Evolutionary conservation across 768 basidiomycete genomes (phyloP).

Genomic region (Candolleomyces aberdarensis): DNA sequence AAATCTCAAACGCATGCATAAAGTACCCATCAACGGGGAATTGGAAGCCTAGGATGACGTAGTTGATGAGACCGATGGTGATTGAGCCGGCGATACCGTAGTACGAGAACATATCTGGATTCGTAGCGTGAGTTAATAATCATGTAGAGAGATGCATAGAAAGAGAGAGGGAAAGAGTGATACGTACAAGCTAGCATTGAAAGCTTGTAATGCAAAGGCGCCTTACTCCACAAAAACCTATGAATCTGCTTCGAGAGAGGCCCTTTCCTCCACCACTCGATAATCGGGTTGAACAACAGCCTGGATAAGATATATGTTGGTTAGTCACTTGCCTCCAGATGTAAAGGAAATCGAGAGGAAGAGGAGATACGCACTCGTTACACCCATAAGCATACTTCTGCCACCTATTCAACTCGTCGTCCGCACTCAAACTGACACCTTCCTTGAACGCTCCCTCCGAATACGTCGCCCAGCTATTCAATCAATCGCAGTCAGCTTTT

Average conservation of each 20-base stretch:
- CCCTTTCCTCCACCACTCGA: slow-evolving; percentile 71
- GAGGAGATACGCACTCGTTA: slow-evolving; percentile 53
- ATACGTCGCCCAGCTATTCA: slow-evolving; percentile 75
- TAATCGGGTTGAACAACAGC: slow-evolving; percentile 79
- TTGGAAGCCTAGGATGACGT: slow-evolving; percentile 69
- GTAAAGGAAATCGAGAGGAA: too few species aligned
- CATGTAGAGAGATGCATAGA: not conserved
- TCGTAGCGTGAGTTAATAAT: not conserved
- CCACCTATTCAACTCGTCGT: slow-evolving; percentile 90
- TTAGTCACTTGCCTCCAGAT: too few species aligned
- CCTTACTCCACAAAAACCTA: slow-evolving; percentile 68
- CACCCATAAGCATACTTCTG: slow-evolving; percentile 72
- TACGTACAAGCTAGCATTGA: slow-evolving; percentile 65
- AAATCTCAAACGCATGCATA: slow-evolving; percentile 78
- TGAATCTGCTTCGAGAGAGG: slow-evolving; percentile 78
- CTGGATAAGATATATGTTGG: slow-evolving; percentile 37
- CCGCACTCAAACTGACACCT: slow-evolving; percentile 83
- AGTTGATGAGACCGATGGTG: slow-evolving; percentile 69
- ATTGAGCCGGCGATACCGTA: slow-evolving; percentile 67
- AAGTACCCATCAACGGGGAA: slow-evolving; percentile 75
- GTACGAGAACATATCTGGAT: slow-evolving; percentile 53
- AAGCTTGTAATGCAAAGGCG: slow-evolving; percentile 81
- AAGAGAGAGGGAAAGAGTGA: slow-evolving; percentile 2
- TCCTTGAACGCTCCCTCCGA: slow-evolving; percentile 86
- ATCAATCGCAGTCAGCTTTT: not conserved